Conservation (phyloP, 2,329 filamentous ascomycete species). For the Talaromyces sp. region DNA sequence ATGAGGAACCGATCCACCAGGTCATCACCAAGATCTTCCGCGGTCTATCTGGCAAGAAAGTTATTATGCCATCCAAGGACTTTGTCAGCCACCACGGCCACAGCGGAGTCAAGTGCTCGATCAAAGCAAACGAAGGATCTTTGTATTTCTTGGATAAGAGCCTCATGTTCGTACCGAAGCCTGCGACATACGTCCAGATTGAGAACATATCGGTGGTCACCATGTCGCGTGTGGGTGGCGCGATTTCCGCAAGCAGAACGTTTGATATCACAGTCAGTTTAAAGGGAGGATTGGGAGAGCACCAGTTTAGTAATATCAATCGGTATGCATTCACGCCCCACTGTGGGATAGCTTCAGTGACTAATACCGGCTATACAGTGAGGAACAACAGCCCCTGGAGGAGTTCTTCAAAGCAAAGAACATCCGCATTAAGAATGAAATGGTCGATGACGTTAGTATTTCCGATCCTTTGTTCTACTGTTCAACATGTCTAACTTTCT, state of each 20-base stretch:
- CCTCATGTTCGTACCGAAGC: conserved; percentile 98
- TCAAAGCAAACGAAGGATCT: conserved; percentile 98
- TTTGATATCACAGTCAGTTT: conserved; percentile 94
- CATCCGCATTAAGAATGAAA: conserved; percentile 96
- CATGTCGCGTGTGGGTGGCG: conserved; percentile 92
- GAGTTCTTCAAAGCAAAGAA: conserved; percentile 96
- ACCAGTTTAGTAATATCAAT: conserved; percentile 99
- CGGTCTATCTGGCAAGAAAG: conserved; percentile 89
- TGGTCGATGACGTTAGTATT: conserved; percentile 80
- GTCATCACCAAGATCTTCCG: conserved; percentile 95
- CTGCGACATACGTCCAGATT: conserved; percentile 93
- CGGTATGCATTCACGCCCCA: conserved; percentile 48
- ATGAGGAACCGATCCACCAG: conserved; percentile 88
- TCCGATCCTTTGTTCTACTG: not conserved
- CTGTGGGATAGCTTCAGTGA: conserved; percentile 23
- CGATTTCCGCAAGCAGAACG: conserved; percentile 87
- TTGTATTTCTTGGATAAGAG: conserved; percentile 96
- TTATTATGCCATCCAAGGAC: conserved; percentile 88
- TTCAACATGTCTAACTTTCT: conserved; percentile 24
- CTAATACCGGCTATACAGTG: conserved; percentile 42
- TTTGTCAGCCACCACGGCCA: conserved; percentile 88
- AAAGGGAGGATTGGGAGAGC: conserved; percentile 81
- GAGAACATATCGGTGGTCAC: conserved; percentile 89
- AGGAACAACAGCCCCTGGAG: conserved; percentile 95
- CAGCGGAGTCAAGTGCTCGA: conserved; percentile 97